Evolutionary conservation across 2,329 filamentous ascomycete genomes (phyloP), one percentile per base, ranked within the genome.

Genomic region (Aspergillus intermedius): DNA sequence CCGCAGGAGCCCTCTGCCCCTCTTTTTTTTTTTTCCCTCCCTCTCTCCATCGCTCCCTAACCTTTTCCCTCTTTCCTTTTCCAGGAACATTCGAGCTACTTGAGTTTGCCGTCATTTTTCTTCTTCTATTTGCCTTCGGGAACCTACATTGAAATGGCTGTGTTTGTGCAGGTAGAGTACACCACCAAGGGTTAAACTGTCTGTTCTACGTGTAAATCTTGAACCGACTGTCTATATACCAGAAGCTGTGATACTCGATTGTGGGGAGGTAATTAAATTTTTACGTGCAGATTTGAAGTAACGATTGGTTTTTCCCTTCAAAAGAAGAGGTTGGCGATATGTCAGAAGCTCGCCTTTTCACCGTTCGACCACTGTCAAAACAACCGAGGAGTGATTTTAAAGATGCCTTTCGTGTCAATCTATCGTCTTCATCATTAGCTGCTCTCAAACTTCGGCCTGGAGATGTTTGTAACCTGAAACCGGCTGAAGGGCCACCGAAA

Each of bases 401-500:
- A 58, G 78, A 79, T 58, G 75, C 77, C 3, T 83, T 83, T 58
- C 74, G 80, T n/a, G 68, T 83, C 34, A 76, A 80, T 56, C 64
- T 84, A 8, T 75, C 79, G 1, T 71, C 74, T 7, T 76, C 79
- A 32, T 78, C 79, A 22, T 69, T 86, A 19, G 72, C 79, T 44
- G 69, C 73, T 23, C 65, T 83, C 8, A 75, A 75, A 48, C 68
- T 86, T 15, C 72, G 73, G 40, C 68, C 77, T n/a, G 82, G 81
- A 35, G 80, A 85, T 55, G 63, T 78, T 10, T 83, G 82, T 58
- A 72, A 46, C 32, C 39, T 72, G 40, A 60, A 60, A 34, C 49
- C 61, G 35, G 55, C 59, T 3, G 64, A 71, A 43, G 74, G 69
- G 19, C 53, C 62, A 9, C 65, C 68, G n/a, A 79, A 76, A 42